phyloP scores from a whole-genome alignment of 768 basidiomycete species.

The Kwoniella sp. region DNA sequence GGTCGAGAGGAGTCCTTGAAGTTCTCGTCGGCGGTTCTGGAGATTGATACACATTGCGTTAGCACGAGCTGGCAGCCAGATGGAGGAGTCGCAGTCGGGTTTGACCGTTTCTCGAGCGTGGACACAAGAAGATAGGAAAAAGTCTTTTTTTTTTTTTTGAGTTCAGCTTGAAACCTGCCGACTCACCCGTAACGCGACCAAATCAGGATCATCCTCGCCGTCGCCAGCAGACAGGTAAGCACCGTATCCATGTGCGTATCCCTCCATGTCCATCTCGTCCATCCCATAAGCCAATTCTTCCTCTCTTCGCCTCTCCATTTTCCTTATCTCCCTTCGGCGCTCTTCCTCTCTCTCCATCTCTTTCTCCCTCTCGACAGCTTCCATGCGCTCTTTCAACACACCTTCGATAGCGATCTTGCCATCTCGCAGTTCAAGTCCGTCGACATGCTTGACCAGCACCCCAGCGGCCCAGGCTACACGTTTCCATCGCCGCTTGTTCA shows the following conservation, averaged over 20 bases:
- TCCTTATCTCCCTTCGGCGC: conserved; percentile 71
- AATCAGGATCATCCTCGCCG: conserved; percentile 43
- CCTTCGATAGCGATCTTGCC: conserved; percentile 60
- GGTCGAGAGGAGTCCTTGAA: conserved; percentile 22
- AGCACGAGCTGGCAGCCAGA: no score
- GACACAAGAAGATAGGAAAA: neutral
- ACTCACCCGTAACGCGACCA: conserved; percentile 28
- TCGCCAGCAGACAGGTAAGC: conserved; percentile 56
- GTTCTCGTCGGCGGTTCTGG: conserved; percentile 18
- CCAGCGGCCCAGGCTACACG: conserved; percentile 72
- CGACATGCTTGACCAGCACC: conserved; percentile 68
- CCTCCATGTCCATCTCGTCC: conserved; percentile 70
- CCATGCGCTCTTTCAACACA: conserved; percentile 63
- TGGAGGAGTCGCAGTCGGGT: no score
- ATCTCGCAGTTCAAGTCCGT: conserved; percentile 67
- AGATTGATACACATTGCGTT: neutral
- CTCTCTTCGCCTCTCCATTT: conserved; percentile 68
- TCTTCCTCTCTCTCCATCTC: conserved; percentile 69
- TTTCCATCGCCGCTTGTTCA: conserved; percentile 68
- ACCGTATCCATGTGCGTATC: conserved; percentile 36
- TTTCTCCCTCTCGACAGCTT: conserved; percentile 70
- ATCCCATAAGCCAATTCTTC: conserved; percentile 65
- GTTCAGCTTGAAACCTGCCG: neutral
- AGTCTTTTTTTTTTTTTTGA: no score
- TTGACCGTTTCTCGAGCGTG: no score